Base-by-base conservation (phyloP, 129 eudicot genomes). In the Artemisia tridentata region DNA sequence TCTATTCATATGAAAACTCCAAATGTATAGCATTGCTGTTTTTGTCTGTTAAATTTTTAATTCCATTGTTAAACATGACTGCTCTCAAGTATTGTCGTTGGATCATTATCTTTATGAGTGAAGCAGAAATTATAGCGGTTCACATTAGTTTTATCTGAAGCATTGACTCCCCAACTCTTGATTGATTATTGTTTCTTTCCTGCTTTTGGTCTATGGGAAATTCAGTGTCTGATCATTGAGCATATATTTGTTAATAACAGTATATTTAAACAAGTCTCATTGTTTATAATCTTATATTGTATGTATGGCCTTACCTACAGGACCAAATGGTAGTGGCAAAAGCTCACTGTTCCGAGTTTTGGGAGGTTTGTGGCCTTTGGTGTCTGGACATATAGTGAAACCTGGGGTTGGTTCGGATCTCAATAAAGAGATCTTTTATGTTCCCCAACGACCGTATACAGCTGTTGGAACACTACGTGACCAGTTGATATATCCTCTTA, bases 311-410 rank as follows among this genome's bases (percentile, higher is more conserved):
- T 23, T 75, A 52, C 49, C 43, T 75, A 80, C 72, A 95, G 97
- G 99, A 81, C 96, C 99, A 69, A 95, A 95, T 83, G 99, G 99
- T 68, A 95, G 99, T 43, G 99, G 99, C 50, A 95, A 95, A 72
- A 95, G 99, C 86, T 95, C 99, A n/a, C 97, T 95, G 38, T 95
- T 95, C 76, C 87, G 99, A 68, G 99, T 95, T 61, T 77, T 95
- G 67, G 99, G 99, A 75, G 99, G 99, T 47, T 86, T 95, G 63
- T 95, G 99, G 99, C 99, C 99, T 15, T 81, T 95, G 45, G 88
- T 95, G 53, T 83, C 99, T 43, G 99, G 99, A 63, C 99, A 95
- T 71, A 95, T 95, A 31, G 97, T 86, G 67, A 95, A 95, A 71
- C 99, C 99, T 70, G 99, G 99, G 80, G 65, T 95, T 82, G 97